Percentiles rank a stretch among this genome's conserved stretches.
Evolutionary conservation across 345 rosid genomes (phyloP).

Genomic region (Cardamine resedifolia): DNA sequence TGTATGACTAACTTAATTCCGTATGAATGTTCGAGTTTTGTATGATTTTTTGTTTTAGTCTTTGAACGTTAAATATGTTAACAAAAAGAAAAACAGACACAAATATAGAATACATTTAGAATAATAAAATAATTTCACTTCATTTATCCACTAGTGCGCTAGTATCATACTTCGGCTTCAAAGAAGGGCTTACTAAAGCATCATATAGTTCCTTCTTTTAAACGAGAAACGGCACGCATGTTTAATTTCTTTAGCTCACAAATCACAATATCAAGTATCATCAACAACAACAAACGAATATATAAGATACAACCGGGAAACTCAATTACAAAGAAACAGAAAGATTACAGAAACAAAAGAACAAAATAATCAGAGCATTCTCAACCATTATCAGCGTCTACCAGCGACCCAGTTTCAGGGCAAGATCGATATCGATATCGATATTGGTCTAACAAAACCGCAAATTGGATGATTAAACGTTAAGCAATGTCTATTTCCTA

Average conservation of each 20-base stretch:
- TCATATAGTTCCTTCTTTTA: constrained; percentile 8
- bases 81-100: not conserved
- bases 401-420: not conserved
- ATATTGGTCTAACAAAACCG: not conserved
- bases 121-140: not conserved
- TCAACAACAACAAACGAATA: not conserved
- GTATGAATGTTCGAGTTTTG: not conserved
- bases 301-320: constrained; percentile 4
- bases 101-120: not conserved
- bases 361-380: constrained; percentile 25
- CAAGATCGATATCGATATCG: not conserved
- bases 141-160: not conserved
- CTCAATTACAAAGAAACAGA: constrained; percentile 1
- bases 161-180: not conserved
- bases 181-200: not conserved
- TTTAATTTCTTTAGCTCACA: not conserved
- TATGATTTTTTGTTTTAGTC: not conserved
- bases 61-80: not conserved
- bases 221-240: constrained; percentile 9
- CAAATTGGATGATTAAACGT: not conserved
- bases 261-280: not conserved
- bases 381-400: not conserved
- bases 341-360: constrained; percentile 6
- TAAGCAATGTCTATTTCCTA: constrained; percentile 21
- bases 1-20: not conserved